A percentile compares a stretch with the other conserved stretches of the same genome.
These are phyloP conservation scores for Candolleomyces aberdarensis DNA, from an alignment of 768 basidiomycete genomes.

Conservation along the genomic window DNA sequence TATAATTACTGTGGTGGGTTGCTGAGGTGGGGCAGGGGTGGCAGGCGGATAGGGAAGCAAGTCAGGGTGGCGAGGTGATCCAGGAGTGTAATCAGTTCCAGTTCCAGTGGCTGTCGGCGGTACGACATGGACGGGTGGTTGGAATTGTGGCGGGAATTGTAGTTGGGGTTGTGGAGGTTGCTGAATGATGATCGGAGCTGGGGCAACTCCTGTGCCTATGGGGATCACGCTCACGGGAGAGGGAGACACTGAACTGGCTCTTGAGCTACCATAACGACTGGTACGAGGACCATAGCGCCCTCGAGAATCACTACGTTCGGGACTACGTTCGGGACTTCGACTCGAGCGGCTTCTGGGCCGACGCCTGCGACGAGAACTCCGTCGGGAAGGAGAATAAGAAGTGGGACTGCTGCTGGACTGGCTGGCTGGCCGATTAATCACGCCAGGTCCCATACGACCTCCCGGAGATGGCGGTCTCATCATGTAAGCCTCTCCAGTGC, in stretches of 20 bases:
- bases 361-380: background rate
- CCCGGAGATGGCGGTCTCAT: background rate
- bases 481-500: background rate
- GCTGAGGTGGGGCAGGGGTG: slow-evolving; percentile 17
- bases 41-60: slow-evolving; percentile 12
- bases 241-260: slow-evolving; percentile 11
- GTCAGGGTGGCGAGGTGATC: slow-evolving; percentile 23
- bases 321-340: background rate
- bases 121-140: background rate
- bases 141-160: background rate
- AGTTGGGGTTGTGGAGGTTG: slow-evolving; percentile 13
- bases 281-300: background rate
- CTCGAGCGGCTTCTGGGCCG: background rate
- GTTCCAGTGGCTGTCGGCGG: background rate
- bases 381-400: too few relatives aligned
- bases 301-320: background rate
- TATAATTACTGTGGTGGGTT: slow-evolving; percentile 24
- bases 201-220: slow-evolving; percentile 1
- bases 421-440: too few relatives aligned
- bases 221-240: background rate
- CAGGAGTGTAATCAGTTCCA: slow-evolving; percentile 9
- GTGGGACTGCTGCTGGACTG: too few relatives aligned
- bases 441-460: background rate
- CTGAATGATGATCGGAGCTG: slow-evolving; percentile 10
- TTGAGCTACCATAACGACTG: slow-evolving; percentile 12